Conservation (phyloP, 371 early-diverging fungal genomes). For the Actinomucor elegans region DNA sequence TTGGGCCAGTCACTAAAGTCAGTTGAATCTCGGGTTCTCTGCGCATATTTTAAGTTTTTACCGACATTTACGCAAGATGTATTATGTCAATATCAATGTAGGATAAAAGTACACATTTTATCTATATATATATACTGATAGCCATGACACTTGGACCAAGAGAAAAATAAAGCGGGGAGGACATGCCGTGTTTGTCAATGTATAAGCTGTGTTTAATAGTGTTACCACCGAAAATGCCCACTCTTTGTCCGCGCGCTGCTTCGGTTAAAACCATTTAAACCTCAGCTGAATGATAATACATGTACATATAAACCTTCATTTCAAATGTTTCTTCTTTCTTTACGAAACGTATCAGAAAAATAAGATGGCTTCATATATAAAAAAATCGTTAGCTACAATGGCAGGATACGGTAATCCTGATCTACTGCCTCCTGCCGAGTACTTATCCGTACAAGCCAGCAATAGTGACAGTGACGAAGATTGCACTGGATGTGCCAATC, state of each 20-base stretch:
- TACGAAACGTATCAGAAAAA: neutral
- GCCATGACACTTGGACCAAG: no score
- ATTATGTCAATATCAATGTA: no score
- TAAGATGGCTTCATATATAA: constrained; percentile 16
- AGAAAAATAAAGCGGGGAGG: no score
- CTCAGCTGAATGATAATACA: neutral
- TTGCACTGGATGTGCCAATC: constrained; percentile 43
- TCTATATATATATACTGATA: no score
- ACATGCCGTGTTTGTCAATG: no score
- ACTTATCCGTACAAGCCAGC: neutral
- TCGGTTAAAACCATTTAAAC: neutral
- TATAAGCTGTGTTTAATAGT: no score
- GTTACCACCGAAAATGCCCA: neutral
- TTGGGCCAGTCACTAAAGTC: no score
- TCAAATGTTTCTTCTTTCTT: neutral
- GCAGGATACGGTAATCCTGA: constrained; percentile 8
- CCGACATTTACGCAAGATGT: no score
- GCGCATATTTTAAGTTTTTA: no score
- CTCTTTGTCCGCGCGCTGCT: neutral
- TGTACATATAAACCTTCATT: no score
- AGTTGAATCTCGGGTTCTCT: no score
- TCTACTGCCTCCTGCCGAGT: constrained; percentile 20
- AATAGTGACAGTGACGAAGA: constrained; percentile 15
- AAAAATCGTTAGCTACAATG: constrained; percentile 12
- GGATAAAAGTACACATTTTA: no score